Percentiles rank a stretch among this genome's conserved stretches.
Evolutionary conservation across 2,329 filamentous ascomycete species (phyloP).

Genomic region (Diaporthe australafricana): DNA sequence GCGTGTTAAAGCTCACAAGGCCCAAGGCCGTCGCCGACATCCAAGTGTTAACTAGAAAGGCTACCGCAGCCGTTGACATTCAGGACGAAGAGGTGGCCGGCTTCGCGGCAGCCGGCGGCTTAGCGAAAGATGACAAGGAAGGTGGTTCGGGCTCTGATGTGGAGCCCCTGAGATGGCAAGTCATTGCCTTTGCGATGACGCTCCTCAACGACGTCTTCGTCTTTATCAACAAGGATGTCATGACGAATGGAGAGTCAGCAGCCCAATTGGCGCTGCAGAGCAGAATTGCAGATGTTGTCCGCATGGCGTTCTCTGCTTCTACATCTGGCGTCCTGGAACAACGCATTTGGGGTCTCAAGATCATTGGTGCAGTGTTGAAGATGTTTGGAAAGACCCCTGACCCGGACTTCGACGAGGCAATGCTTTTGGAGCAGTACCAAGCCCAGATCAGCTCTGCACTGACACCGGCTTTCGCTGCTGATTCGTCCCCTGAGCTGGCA

Average conservation of each 20-base stretch:
- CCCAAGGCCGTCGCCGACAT: constrained; percentile 70
- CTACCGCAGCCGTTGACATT: constrained; percentile 76
- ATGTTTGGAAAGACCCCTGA: constrained; percentile 97
- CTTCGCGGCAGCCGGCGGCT: constrained; percentile 82
- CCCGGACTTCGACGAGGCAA: constrained; percentile 97
- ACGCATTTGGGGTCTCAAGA: constrained; percentile 89
- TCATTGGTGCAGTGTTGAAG: constrained; percentile 92
- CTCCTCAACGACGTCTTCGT: constrained; percentile 86
- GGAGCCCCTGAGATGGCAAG: constrained; percentile 94
- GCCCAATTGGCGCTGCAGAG: constrained; percentile 84
- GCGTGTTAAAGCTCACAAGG: constrained; percentile 88
- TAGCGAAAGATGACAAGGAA: constrained; percentile 67
- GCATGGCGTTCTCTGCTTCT: constrained; percentile 97
- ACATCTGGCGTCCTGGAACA: constrained; percentile 93
- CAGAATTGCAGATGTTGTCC: constrained; percentile 90
- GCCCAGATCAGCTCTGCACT: constrained; percentile 97
- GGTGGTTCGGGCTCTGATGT: constrained; percentile 71
- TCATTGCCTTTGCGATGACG: constrained; percentile 91
- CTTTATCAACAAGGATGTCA: constrained; percentile 82
- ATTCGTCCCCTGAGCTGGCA: constrained; percentile 95
- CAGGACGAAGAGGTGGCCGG: constrained; percentile 97
- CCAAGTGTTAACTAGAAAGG: constrained; percentile 56
- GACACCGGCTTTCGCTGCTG: constrained; percentile 93
- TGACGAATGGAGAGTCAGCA: constrained; percentile 80
- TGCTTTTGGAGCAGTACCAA: constrained; percentile 96